Conservation (phyloP, 2,329 filamentous ascomycete species). For the Colletotrichum falcatum region DNA sequence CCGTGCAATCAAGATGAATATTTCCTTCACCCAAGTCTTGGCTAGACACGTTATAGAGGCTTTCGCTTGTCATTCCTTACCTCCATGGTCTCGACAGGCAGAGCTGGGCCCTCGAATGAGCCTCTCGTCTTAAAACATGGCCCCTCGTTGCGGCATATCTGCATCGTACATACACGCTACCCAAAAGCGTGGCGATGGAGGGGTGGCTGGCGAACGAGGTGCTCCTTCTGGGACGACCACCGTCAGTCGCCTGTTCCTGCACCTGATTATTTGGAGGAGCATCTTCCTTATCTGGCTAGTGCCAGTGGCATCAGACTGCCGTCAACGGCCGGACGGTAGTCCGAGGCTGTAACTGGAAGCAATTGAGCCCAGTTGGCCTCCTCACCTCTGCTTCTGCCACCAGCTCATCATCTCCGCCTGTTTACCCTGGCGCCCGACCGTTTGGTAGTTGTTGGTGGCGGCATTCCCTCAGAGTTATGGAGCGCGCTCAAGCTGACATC, state of each 20-base stretch:
- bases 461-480: background rate
- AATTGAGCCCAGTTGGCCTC: slow-evolving; percentile 15
- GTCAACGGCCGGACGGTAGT: slow-evolving; percentile 39
- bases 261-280: slow-evolving; percentile 19
- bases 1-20: slow-evolving; percentile 5
- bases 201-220: slow-evolving; percentile 29
- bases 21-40: slow-evolving; percentile 2
- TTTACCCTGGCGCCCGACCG: slow-evolving; percentile 6
- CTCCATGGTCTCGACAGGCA: background rate
- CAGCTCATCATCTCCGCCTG: background rate
- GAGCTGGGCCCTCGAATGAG: slow-evolving; percentile 27
- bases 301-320: slow-evolving; percentile 36
- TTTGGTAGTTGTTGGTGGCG: slow-evolving; percentile 17
- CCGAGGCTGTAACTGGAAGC: slow-evolving; percentile 36
- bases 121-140: slow-evolving; percentile 22
- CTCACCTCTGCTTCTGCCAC: background rate
- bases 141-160: slow-evolving; percentile 34
- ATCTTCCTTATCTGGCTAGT: slow-evolving; percentile 37
- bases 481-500: slow-evolving; percentile 5
- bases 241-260: slow-evolving; percentile 20
- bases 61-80: background rate
- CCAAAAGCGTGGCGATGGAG: slow-evolving; percentile 41
- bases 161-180: slow-evolving; percentile 33
- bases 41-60: background rate
- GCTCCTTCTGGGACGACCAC: slow-evolving; percentile 16